phyloP scores from a whole-genome alignment of 257 asterid genomes.

The Fraxinus cuspidata region DNA sequence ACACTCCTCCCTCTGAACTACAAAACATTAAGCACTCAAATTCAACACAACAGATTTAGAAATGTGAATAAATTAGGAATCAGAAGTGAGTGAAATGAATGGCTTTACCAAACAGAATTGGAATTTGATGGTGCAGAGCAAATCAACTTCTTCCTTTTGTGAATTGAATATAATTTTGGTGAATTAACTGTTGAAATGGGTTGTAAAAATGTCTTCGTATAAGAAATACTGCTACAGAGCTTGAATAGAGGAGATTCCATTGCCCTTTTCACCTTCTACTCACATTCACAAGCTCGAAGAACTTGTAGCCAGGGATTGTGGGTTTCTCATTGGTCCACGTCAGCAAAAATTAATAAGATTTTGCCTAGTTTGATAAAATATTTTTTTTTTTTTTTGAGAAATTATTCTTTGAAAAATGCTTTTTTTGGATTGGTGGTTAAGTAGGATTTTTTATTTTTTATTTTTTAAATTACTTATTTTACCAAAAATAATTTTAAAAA shows the following conservation, averaged over 20 bases:
- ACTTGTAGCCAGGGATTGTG: slow-evolving; percentile 4
- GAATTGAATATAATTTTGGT: slow-evolving; percentile 18
- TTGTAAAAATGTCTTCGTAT: slow-evolving; percentile 6
- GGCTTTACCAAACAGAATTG: slow-evolving; percentile 36
- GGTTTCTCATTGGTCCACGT: slow-evolving; percentile 41
- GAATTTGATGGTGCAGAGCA: slow-evolving; percentile 39
- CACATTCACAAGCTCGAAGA: background rate
- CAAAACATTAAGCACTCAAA: slow-evolving; percentile 16
- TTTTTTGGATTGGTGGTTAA: too few species aligned
- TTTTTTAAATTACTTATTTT: too few species aligned
- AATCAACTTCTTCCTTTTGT: slow-evolving; percentile 26
- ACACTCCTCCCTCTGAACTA: slow-evolving; percentile 51
- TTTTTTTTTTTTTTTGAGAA: too few species aligned
- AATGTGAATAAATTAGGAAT: background rate
- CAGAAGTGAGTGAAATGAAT: background rate
- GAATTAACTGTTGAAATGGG: slow-evolving; percentile 23
- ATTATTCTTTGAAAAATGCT: too few species aligned
- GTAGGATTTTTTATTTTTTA: too few species aligned
- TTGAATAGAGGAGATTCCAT: slow-evolving; percentile 59
- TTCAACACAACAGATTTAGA: background rate
- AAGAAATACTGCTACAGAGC: slow-evolving; percentile 27
- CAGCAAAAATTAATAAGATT: background rate
- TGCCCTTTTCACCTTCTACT: slow-evolving; percentile 19
- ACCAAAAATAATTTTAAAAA: too few species aligned
- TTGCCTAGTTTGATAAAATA: too few species aligned